Base-by-base conservation (phyloP, 2,329 filamentous ascomycete species). In the Diaporthe caulivora region DNA sequence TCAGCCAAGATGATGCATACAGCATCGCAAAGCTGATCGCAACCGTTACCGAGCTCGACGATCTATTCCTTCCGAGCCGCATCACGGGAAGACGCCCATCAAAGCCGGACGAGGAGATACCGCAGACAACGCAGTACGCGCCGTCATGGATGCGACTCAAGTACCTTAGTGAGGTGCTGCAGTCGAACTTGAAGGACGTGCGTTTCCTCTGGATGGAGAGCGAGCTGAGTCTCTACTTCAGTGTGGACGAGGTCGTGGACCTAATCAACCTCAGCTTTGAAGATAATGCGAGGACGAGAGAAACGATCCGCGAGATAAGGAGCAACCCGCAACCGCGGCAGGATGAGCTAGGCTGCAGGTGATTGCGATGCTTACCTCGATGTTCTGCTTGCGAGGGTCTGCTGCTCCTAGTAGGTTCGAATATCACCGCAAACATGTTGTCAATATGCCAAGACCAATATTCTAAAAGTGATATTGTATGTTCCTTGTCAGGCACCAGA, bases 141-240 rank as follows among this genome's bases (percentile, higher is more conserved):
- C 84, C 86, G 3, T 87, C 86, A 64, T 93, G 91, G 91, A 83
- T 92, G 73, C 86, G 90, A 64, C 85, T 93, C 74, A 90, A 92
- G 81, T 92, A 89, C 77, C 83, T 93, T 24, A 88, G 88, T 75
- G 89, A 92, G 80, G 87, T 92, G 37, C 83, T 93, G 76, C 91
- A 93, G 83, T 92, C 90, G 77, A 92, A 92, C 78, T 83, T 92
- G 70, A 88, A 88, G 75, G 91, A 92, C 75, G 88, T 93, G 72
- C 86, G 85, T 72, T 92, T 85, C 75, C 80, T 93, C 49, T 93
- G 91, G 91, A 86, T 88, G 77, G 90, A 93, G 75, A 91, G 90
- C 80, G 90, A 92, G 80, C 83, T 93, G 54, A 91, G 90, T 75
- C 79, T 92, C 49, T 91, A 92, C 80, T 92, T 92, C 77, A 85